Evolutionary conservation across 495 filamentous ascomycete genomes (phyloP).

Genomic region (Cercophora sp.): DNA sequence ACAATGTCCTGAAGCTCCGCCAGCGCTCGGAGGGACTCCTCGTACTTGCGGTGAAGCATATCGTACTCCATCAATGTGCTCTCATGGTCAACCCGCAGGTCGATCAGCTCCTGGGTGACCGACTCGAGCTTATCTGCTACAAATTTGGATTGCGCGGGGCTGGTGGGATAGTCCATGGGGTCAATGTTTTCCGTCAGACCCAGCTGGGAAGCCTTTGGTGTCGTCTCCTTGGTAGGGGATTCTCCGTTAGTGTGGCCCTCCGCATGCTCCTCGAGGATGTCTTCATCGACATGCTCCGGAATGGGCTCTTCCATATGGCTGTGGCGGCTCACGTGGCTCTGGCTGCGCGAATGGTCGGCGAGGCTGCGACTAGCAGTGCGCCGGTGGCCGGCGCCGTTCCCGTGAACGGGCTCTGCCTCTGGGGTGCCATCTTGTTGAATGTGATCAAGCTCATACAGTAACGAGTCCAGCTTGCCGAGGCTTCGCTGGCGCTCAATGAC

Average conservation of each 20-base stretch:
- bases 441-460: constrained; percentile 85
- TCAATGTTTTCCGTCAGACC: constrained; percentile 12
- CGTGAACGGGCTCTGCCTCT: constrained; percentile 27
- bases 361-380: constrained; percentile 37
- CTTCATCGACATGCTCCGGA: constrained; percentile 37
- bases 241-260: constrained; percentile 18
- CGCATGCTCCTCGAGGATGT: constrained; percentile 26
- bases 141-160: constrained; percentile 76
- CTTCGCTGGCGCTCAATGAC: constrained; percentile 94
- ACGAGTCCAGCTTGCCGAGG: constrained; percentile 87
- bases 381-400: constrained; percentile 42
- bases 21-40: constrained; percentile 77
- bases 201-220: constrained; percentile 24
- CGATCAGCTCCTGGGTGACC: constrained; percentile 87
- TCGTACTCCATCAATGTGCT: constrained; percentile 76
- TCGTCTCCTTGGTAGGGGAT: constrained; percentile 27
- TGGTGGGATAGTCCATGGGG: constrained; percentile 46
- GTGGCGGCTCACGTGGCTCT: constrained; percentile 47
- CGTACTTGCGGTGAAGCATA: constrained; percentile 80
- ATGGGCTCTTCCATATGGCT: constrained; percentile 52
- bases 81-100: constrained; percentile 87
- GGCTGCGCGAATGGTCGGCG: constrained; percentile 47
- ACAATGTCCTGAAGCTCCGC: constrained; percentile 79
- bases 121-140: constrained; percentile 91
- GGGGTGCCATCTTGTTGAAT: constrained; percentile 59